phyloP scores from a whole-genome alignment of 2,329 filamentous ascomycete species.

The Colletotrichum noveboracense region DNA sequence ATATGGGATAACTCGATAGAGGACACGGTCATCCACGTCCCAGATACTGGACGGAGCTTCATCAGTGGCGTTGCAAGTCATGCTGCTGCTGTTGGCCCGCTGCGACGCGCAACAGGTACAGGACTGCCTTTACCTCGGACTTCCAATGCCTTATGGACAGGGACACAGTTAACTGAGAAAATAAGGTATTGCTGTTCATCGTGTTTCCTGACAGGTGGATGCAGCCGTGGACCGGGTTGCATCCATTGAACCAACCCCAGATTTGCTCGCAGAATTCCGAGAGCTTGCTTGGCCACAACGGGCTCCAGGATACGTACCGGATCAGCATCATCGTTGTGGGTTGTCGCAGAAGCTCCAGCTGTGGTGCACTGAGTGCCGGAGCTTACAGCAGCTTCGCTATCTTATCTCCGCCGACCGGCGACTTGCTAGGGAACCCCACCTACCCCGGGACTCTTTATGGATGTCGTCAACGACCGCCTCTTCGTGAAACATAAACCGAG shows the following conservation, averaged over 20 bases:
- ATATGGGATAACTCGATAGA: constrained; percentile 7
- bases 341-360: neutral
- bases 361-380: neutral
- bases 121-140: neutral
- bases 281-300: neutral
- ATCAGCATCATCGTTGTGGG: neutral
- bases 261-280: neutral
- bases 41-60: neutral
- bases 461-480: constrained; percentile 20
- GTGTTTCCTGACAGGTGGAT: neutral
- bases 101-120: neutral
- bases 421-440: constrained; percentile 7
- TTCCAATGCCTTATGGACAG: neutral
- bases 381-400: constrained; percentile 14
- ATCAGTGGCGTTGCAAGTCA: neutral
- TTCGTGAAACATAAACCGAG: constrained; percentile 5
- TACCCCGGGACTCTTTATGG: constrained; percentile 8
- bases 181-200: neutral
- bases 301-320: neutral
- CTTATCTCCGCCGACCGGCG: constrained; percentile 20
- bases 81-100: neutral
- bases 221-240: neutral
- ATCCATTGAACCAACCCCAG: constrained; percentile 7
- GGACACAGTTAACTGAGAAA: neutral
- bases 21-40: neutral